Base-by-base conservation (phyloP, 352 stramenopile species). In the Plasmopara muralis region DNA sequence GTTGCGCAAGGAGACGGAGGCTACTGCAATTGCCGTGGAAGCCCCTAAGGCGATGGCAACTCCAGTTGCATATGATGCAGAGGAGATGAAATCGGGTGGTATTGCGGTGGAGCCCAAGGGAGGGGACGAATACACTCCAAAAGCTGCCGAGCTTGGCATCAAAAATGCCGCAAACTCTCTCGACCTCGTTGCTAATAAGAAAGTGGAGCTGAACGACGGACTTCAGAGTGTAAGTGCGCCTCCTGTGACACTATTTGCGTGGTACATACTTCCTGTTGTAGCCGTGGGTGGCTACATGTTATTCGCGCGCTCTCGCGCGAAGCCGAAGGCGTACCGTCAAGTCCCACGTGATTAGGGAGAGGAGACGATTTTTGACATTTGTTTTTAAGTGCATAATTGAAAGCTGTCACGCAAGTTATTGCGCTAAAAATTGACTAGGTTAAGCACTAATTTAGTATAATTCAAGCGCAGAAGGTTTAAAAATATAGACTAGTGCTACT, bases 211-310 rank as follows among this genome's bases (percentile, higher is more conserved):
- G 34, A 71, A 74, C 43, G 60, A 76, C 35, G 68, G 62, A 42
- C 56, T 87, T 2, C 66, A 85, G 52, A 59, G 61, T 3, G 66
- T 70, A 43, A 66, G 47, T 15, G 75, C 74, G 25, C 78, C 81
- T 45, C 72, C 62, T n/a, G 65, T 89, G 39, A 81, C 76, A 37
- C 62, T 92, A 8, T 89, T 89, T 46, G 72, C 69, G 33, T 92
- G 76, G 81, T 92, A 92, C 72, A 74, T 88, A 41, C 47, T 92
- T 34, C 81, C 81, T 0, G 64, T 92, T 13, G 67, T 48, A 37
- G 74, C 76, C 0, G 76, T 92, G 39, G 78, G 71, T 2, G 76
- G 40, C 31, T 92, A 89, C 47, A 50, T 92, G 42, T 41, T 87
- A 9, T 86, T 84, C 37, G 72, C 84, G 48, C 72, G 72, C 44